Evolutionary conservation across 495 filamentous ascomycete genomes (phyloP), one percentile per base, ranked within the genome.

Genomic region (Penicillium cosmopolitanum): DNA sequence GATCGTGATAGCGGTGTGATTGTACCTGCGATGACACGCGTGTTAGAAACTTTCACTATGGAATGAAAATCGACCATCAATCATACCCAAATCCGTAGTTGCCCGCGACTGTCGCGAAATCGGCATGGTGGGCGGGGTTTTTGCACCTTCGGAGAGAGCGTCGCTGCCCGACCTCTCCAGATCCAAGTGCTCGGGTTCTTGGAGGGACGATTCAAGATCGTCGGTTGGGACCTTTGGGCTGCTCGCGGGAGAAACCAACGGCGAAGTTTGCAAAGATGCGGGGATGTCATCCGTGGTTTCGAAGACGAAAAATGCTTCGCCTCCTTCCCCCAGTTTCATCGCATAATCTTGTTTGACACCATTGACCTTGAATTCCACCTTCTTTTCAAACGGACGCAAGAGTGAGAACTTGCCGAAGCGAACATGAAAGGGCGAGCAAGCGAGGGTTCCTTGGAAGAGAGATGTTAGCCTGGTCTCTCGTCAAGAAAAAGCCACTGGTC

Each of bases 331-430:
- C 13, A 99, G 83, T 74, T 99, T 99, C 95, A 99, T 98, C 16
- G 95, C 84, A 81, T 96, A 96, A 57, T 95, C 82, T 70, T 96
- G 92, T 76, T 93, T 95, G 52, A 82, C 75, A 63, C 89, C 87
- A 82, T 99, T 98, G 82, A 99, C 95, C 65, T 82, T 85, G 75
- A 99, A 99, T 75, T 97, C 94, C 66, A 98, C 87, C 86, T 99
- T 99, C 82, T 98, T 98, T 74, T 99, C 96, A 65, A 87, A 97
- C 3, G 95, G 96, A 51, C 96, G 91, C 62, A 99, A 77, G 36
- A 99, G 79, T 35, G 92, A 96, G 79, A 97, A 98, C 78, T 99
- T 99, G 68, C 95, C 96, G 72, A 99, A 99, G 51, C 95, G 92
- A 60, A 99, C 93, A 75, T 99, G 96, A 73, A 99, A 99, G 28